These are phyloP conservation scores for Chrysanthemum seticuspe DNA, from an alignment of 129 eudicot species.

Conservation along the genomic window DNA sequence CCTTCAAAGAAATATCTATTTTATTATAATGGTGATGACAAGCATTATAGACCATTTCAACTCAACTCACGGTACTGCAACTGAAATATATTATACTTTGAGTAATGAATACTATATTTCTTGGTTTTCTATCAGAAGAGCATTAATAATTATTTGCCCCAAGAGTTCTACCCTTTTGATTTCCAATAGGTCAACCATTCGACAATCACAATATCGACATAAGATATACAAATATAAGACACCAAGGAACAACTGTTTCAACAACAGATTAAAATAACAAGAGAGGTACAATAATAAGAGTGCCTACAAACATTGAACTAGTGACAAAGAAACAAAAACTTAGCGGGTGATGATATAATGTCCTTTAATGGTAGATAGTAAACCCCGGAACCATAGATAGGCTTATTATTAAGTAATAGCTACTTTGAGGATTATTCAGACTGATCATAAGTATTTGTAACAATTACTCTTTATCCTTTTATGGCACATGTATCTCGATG, in stretches of 20 bases:
- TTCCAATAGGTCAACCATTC: neutral
- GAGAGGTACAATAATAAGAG: neutral
- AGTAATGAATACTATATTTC: slow-evolving; percentile 13
- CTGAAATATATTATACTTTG: slow-evolving; percentile 2
- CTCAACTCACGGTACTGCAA: slow-evolving; percentile 5
- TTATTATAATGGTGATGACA: neutral
- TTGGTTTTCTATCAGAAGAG: neutral
- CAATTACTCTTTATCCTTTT: too few relatives aligned
- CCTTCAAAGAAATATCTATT: slow-evolving; percentile 6
- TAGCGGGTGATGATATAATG: neutral
- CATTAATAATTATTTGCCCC: slow-evolving; percentile 2
- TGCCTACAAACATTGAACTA: neutral
- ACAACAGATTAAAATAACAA: neutral
- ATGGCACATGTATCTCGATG: too few relatives aligned
- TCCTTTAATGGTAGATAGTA: too few relatives aligned
- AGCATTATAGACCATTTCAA: slow-evolving; percentile 3
- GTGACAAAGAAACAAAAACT: neutral
- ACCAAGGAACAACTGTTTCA: neutral
- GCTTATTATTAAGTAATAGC: too few relatives aligned
- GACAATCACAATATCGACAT: slow-evolving; percentile 18
- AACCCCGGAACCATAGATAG: too few relatives aligned
- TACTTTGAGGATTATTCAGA: too few relatives aligned
- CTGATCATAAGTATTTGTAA: too few relatives aligned
- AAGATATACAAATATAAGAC: slow-evolving; percentile 12
- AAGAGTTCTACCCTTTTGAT: slow-evolving; percentile 8